Conservation (phyloP, 176 grass and related monocot species). For the Musa schizocarpa region DNA sequence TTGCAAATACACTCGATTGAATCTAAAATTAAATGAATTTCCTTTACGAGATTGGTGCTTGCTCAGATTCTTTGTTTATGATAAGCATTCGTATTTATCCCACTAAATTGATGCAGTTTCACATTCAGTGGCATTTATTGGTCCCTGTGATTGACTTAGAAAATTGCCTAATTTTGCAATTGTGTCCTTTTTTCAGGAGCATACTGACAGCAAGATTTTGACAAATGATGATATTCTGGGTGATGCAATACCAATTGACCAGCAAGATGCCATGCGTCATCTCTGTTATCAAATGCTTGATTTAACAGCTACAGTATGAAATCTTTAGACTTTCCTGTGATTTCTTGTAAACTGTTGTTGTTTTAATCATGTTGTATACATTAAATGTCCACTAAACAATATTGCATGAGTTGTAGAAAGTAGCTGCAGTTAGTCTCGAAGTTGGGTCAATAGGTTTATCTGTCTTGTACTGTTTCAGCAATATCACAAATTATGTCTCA, state of each 20-base stretch:
- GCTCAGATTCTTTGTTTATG: background rate
- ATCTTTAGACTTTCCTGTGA: slow-evolving; percentile 4
- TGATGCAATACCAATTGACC: slow-evolving; percentile 62
- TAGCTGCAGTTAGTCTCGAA: background rate
- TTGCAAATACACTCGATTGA: too few relatives aligned
- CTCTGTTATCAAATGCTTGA: slow-evolving; percentile 87
- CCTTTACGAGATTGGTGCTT: background rate
- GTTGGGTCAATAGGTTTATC: background rate
- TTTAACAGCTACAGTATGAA: slow-evolving; percentile 53
- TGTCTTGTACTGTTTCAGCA: background rate
- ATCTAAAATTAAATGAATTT: background rate
- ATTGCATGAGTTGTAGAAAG: background rate
- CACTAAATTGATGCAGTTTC: background rate
- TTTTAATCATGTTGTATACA: background rate
- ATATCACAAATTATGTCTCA: background rate
- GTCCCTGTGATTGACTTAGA: background rate
- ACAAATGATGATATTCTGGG: slow-evolving; percentile 93
- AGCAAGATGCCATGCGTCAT: slow-evolving; percentile 65
- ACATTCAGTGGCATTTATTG: background rate
- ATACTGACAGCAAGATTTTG: slow-evolving; percentile 49
- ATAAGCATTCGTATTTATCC: background rate
- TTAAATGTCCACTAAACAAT: background rate
- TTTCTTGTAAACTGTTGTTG: background rate
- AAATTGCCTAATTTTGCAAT: background rate
- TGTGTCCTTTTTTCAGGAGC: slow-evolving; percentile 34